Evolutionary conservation across 352 stramenopile genomes (phyloP), one percentile per base, ranked within the genome.

Genomic region (Pythium inflatum): DNA sequence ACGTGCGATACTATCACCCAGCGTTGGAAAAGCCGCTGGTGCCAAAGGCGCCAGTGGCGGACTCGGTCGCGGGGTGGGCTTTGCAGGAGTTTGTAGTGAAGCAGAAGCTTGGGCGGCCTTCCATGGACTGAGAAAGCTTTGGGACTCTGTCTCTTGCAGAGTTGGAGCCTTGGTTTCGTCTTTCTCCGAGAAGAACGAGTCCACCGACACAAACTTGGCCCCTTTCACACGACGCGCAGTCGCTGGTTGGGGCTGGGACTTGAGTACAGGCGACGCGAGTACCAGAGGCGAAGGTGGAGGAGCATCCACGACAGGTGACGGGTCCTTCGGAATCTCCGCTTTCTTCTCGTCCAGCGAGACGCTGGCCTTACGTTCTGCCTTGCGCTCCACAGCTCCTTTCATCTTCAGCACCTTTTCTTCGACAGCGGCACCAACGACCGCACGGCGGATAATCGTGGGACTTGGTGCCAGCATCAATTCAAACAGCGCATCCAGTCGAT

Each of bases 401-500:
- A 9, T n/a, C 30, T 73, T 73, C 0, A n/a, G 6, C n/a, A 0
- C 6, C 43, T 64, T 65, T 9, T 65, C 59, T 33, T 68, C 58
- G 12, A 40, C 57, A n/a, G n/a, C n/a, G n/a, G n/a, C 69, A 50
- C 31, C 36, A 38, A 40, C 6, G 58, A 40, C 1, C 20, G 53
- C 16, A 58, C 53, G 46, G 27, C 38, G 13, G 18, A 66, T 45
- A 9, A 56, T 6, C 53, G 53, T 62, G 6, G 49, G 30, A 24
- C 71, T 48, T 31, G 74, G 74, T 13, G 82, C 70, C 16, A 91
- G 60, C 66, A 92, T 81, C 27, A 91, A 56, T 18, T 93, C 80
- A 68, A 91, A 91, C 7, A 92, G 63, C 41, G 56, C 70, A 28
- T 92, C 85, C 36, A 92, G 64, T 8, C 81, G 78, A 49, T 92